Base-by-base conservation (phyloP, 1,284 basidiomycete genomes). In the Schizophyllum commune region DNA sequence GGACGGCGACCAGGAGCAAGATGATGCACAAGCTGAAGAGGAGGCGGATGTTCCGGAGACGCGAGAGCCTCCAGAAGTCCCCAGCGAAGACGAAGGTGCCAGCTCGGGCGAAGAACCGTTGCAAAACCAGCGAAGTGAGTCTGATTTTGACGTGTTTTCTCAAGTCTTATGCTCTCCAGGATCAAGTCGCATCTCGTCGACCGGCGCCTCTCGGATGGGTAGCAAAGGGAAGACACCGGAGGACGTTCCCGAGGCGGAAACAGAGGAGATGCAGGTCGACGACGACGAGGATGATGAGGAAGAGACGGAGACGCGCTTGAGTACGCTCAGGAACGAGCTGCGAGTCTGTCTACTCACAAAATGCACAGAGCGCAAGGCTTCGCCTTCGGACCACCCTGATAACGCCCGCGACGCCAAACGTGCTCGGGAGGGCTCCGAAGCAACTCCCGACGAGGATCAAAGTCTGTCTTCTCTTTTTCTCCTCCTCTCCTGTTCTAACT, bases 401-500 rank as follows among this genome's bases (percentile, higher is more conserved):
- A 78, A 75, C 9, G 73, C 73, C 13, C 80, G 82, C 33, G 86
- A 88, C 32, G 81, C 75, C 66, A 92, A 91, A 71, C 81, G 84
- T 61, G 63, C 73, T 32, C 79, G 90, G 22, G 89, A 89, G 62
- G 86, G 86, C 15, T 89, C 86, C 1, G 84, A 86, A 67, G 79
- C 84, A 8, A 75, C 75, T 1, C 88, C 88, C 4, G 83, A 86
- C 56, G 88, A 88, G 33, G 86, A 88, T 52, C 72, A 76, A 65
- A 77, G 85, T 84, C 69, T 58, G 71, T 61, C 39, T 4, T 27
- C 39, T n/a, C 51, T 55, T 63, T 22, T 51, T 27, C 19, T 15
- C 15, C 27, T 52, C 53, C 47, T 8, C 53, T 51, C 4, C 55
- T 21, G 51, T 4, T 21, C 54, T 20, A 27, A 53, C 32, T 13